Evolutionary conservation across 768 basidiomycete genomes (phyloP), one percentile per base, ranked within the genome.

Genomic region (Plicaturopsis crispa): DNA sequence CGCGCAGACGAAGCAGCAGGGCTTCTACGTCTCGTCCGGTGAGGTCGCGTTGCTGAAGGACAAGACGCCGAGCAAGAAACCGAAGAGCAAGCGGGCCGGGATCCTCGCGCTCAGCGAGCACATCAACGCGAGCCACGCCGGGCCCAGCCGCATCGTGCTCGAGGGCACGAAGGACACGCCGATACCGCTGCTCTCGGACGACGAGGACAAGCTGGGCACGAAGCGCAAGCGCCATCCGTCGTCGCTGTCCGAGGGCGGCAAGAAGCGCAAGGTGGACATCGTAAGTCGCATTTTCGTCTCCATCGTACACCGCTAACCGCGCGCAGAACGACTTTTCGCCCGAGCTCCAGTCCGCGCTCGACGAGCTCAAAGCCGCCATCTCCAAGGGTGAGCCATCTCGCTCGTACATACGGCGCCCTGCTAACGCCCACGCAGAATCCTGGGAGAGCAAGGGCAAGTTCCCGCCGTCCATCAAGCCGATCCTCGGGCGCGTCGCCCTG

Each of bases 401-500:
- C 16, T 20, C 31, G 8, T 8, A 14, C 16, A 17, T 28, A 14
- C 18, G 1, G 30, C 14, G 12, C 6, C 22, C 13, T 6, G 4
- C 38, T 37, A 10, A 45, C 37, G n/a, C 17, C 5, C 18, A 16
- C 11, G 23, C 53, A 87, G 88, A 89, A 56, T 67, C 65, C 26
- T 94, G 85, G 82, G 72, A 73, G 28, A 64, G 72, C 42, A 92
- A 89, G 63, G 84, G 83, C 50, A 93, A 90, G 55, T 99, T 99
- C 65, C 94, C 94, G 6, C 79, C 80, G 0, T 50, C 58, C 4
- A 62, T 99, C 47, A 89, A 88, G 45, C 85, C 85, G 0, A 45
- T 75, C 4, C 70, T 98, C 3, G 64, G 68, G n/a, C 55, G 74
- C 7, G 71, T 88, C 28, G 88, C 91, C 0, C 52, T 87, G 26